Conservation (phyloP, 306 rosid species). For the Leucaena leucocephala region DNA sequence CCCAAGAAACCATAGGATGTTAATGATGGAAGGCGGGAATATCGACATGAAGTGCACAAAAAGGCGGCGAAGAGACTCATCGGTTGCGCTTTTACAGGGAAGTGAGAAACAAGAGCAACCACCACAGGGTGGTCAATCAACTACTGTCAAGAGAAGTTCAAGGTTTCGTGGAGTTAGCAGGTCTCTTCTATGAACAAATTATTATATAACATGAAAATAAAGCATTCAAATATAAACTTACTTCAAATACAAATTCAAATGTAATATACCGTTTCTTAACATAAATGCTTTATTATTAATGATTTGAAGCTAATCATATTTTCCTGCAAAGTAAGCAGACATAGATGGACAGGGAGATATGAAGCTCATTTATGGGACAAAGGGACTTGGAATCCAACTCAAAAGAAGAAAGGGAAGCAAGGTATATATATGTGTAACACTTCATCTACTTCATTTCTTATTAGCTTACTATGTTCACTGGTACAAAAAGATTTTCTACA, state of each 20-base stretch:
- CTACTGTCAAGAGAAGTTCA: slow-evolving; percentile 78
- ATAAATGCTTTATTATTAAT: not conserved
- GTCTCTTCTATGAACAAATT: slow-evolving; percentile 34
- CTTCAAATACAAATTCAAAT: no score
- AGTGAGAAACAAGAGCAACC: slow-evolving; percentile 41
- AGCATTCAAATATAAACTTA: not conserved
- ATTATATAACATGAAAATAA: not conserved
- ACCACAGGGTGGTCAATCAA: slow-evolving; percentile 40
- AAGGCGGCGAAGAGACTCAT: slow-evolving; percentile 55
- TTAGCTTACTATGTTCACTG: not conserved
- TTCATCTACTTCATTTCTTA: slow-evolving; percentile 1
- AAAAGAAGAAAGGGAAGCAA: slow-evolving; percentile 96
- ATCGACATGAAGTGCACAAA: slow-evolving; percentile 44
- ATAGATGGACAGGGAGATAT: slow-evolving; percentile 90
- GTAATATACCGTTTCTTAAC: not conserved
- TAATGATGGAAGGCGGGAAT: slow-evolving; percentile 45
- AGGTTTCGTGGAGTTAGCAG: slow-evolving; percentile 85
- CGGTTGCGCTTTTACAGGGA: slow-evolving; percentile 26
- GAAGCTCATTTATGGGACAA: slow-evolving; percentile 98
- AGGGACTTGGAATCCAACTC: slow-evolving; percentile 90
- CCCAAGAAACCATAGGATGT: slow-evolving; percentile 41
- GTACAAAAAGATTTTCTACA: no score
- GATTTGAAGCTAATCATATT: slow-evolving; percentile 20
- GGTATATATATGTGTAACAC: slow-evolving; percentile 41
- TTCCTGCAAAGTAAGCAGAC: slow-evolving; percentile 49